Percentiles rank a stretch among this genome's conserved stretches.
These are phyloP conservation scores for Coniochaeta ligniaria DNA, from an alignment of 2,329 filamentous ascomycete species.

Conservation along the genomic window DNA sequence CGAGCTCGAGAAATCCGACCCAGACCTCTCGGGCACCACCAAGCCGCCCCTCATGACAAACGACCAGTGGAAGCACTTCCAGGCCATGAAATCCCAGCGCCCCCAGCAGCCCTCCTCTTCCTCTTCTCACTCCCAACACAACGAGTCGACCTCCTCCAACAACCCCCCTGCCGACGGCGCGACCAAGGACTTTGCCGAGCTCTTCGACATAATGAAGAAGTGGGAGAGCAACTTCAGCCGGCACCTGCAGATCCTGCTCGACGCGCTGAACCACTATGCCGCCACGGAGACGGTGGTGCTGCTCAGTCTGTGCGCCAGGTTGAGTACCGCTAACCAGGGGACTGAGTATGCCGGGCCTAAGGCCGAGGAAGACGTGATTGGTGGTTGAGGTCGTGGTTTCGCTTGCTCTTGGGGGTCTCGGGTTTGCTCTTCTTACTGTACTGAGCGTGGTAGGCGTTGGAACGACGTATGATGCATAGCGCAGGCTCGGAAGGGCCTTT, in stretches of 20 bases:
- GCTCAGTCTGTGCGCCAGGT: slow-evolving; percentile 73
- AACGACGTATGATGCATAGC: neutral
- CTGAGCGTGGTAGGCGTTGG: neutral
- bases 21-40: slow-evolving; percentile 57
- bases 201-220: slow-evolving; percentile 81
- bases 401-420: neutral
- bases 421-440: too few relatives aligned
- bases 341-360: slow-evolving; percentile 55
- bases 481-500: neutral
- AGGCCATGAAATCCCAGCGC: slow-evolving; percentile 38
- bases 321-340: slow-evolving; percentile 77
- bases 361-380: slow-evolving; percentile 36
- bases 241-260: slow-evolving; percentile 87
- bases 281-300: slow-evolving; percentile 95
- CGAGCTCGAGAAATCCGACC: slow-evolving; percentile 76
- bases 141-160: slow-evolving; percentile 25
- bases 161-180: slow-evolving; percentile 15
- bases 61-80: slow-evolving; percentile 54
- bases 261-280: slow-evolving; percentile 93
- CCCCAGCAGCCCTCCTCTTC: neutral
- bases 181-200: slow-evolving; percentile 54
- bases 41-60: slow-evolving; percentile 53
- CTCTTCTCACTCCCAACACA: too few relatives aligned
- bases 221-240: slow-evolving; percentile 91
- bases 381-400: neutral